Evolutionary conservation across 2,329 filamentous ascomycete genomes (phyloP).

Genomic region (Coniochaeta sp.): DNA sequence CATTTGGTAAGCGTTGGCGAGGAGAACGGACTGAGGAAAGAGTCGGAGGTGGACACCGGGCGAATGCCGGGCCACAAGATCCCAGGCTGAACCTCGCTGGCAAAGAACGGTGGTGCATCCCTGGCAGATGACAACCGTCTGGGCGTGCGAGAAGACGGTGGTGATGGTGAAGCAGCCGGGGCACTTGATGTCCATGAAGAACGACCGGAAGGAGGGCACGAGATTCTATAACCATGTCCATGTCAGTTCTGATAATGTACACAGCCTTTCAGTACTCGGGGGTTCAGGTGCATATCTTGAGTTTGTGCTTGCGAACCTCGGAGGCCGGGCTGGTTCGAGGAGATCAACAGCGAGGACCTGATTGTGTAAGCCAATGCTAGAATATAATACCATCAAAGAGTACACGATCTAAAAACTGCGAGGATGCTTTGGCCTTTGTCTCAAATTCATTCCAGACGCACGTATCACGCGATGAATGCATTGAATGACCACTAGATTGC

Average conservation of each 20-base stretch:
- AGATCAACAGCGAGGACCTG: slow-evolving; percentile 99
- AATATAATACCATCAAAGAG: too few species aligned
- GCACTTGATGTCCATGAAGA: slow-evolving; percentile 99
- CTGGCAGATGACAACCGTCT: slow-evolving; percentile 99
- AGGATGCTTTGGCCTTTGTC: too few species aligned
- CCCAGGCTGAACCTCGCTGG: too few species aligned
- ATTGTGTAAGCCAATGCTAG: too few species aligned
- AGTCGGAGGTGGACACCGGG: too few species aligned
- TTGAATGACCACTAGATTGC: not conserved
- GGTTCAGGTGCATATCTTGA: slow-evolving; percentile 71
- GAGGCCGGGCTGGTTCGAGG: slow-evolving; percentile 95
- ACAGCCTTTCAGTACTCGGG: not conserved
- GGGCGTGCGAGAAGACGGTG: slow-evolving; percentile 99
- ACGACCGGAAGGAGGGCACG: slow-evolving; percentile 92
- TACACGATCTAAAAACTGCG: not conserved
- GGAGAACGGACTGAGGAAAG: too few species aligned
- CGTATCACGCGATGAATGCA: not conserved
- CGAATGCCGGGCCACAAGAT: too few species aligned
- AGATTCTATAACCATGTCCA: slow-evolving; percentile 55
- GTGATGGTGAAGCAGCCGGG: slow-evolving; percentile 99
- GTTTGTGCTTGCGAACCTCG: slow-evolving; percentile 99
- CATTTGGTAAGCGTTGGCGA: too few species aligned
- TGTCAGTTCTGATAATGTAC: not conserved
- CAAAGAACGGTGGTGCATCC: slow-evolving; percentile 99
- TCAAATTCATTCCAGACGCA: too few species aligned